These are phyloP conservation scores for Tetraselmis chui DNA, from an alignment of 139 green algal species.

Conservation along the genomic window DNA sequence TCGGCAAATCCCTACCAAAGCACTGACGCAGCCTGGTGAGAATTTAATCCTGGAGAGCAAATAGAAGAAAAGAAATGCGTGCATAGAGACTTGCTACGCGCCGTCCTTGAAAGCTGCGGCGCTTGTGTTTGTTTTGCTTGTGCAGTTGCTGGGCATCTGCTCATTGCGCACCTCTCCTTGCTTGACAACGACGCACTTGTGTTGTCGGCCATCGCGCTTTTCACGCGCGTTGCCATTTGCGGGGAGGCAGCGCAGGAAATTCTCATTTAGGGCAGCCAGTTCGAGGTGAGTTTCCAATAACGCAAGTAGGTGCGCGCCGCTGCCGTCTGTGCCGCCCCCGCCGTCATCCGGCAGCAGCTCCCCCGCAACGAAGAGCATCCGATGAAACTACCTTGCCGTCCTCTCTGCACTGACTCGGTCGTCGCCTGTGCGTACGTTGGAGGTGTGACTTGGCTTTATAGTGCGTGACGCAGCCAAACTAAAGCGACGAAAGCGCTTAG, in stretches of 20 bases:
- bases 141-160: neutral
- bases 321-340: neutral
- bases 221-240: neutral
- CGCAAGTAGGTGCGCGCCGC: neutral
- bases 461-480: too few species aligned
- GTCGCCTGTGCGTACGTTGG: too few species aligned
- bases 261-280: neutral
- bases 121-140: neutral
- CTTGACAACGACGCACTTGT: neutral
- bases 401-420: too few species aligned
- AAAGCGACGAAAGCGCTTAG: too few species aligned
- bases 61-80: neutral
- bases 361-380: neutral
- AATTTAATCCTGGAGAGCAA: neutral
- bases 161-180: neutral
- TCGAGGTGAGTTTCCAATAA: neutral
- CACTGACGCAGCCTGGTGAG: too few species aligned
- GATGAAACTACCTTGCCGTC: too few species aligned
- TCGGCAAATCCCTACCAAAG: too few species aligned
- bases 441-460: too few species aligned
- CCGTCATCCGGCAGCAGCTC: neutral
- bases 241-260: neutral
- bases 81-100: neutral
- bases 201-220: neutral
- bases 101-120: too few species aligned